These are phyloP conservation scores for Starmerella floris DNA, from an alignment of 805 yeast species.

Conservation along the genomic window DNA sequence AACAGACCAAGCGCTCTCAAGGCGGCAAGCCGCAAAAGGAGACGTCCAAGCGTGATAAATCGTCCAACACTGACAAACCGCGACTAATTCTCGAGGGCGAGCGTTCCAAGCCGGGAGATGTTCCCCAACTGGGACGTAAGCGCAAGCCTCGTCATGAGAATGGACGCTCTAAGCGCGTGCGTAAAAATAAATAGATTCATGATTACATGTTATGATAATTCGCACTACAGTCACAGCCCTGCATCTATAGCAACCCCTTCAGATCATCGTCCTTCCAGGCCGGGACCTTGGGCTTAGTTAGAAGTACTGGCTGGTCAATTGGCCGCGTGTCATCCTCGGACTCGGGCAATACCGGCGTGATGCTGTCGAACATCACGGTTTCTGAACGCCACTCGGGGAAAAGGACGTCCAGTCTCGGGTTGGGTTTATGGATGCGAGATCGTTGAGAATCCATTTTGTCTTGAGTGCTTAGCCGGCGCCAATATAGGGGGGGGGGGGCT, in stretches of 20 bases:
- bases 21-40: conserved; percentile 1
- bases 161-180: background rate
- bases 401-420: conserved; percentile 21
- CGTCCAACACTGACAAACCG: background rate
- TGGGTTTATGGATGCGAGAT: conserved; percentile 23
- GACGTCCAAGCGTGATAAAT: background rate
- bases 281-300: conserved; percentile 5
- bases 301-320: conserved; percentile 13
- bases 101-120: conserved; percentile 23
- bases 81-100: conserved; percentile 23
- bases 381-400: conserved; percentile 25
- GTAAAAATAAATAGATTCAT: background rate
- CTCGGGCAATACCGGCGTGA: conserved; percentile 12
- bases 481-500: background rate
- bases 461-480: background rate
- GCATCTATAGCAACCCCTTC: conserved; percentile 2
- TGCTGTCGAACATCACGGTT: conserved; percentile 24
- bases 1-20: conserved; percentile 12
- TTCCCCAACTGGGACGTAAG: conserved; percentile 13
- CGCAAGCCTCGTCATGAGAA: conserved; percentile 16
- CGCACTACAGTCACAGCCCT: too few relatives aligned
- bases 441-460: conserved; percentile 26
- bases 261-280: conserved; percentile 19
- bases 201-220: background rate
- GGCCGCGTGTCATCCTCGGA: conserved; percentile 21